Base-by-base conservation (phyloP, 129 eudicot genomes). In the Deinandra increscens region DNA sequence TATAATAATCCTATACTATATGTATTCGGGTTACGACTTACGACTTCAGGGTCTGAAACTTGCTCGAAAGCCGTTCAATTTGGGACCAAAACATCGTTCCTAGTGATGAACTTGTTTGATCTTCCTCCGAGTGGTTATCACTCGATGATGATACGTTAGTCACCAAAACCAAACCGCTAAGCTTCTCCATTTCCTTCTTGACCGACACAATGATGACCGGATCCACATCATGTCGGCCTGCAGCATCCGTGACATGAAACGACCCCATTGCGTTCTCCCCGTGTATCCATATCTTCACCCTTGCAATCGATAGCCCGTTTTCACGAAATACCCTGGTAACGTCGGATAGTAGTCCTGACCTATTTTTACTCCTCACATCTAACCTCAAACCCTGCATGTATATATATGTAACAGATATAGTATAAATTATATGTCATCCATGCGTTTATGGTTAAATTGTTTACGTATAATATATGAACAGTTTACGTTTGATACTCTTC, bases 301-400 rank as follows among this genome's bases (percentile, higher is more conserved):
- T 80, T 20, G 82, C 74, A 42, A 93, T 79, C 0, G 99, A 84
- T 4, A 93, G 82, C 29, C 99, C 97, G 43, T 85, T 79, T 75
- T 93, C 97, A 41, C 97, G 84, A 29, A 93, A 83, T 42, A 81
- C 92, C 46, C 97, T 80, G 2, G 97, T 93, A 15, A 93, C 85
- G n/a, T 93, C 95, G 5, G 99, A 84, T 26, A 93, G 82, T 11
- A 93, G 73, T 23, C 99, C 95, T 5, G 76, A 49, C 60, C 97
- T 75, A 70, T 89, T 79, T 43, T 68, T 67, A 55, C 95, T 88
- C 80, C 72, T 76, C 17, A 93, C 72, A 26, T 93, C 97, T 56
- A 93, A 72, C 68, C 90, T 78, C 80, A 89, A 43, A 23, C 97
- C 99, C 99, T 93, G n/a, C 7, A 10, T 69, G 11, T 0, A 14